Base-by-base conservation (phyloP, 768 basidiomycete species). In the Royoungia palumana region DNA sequence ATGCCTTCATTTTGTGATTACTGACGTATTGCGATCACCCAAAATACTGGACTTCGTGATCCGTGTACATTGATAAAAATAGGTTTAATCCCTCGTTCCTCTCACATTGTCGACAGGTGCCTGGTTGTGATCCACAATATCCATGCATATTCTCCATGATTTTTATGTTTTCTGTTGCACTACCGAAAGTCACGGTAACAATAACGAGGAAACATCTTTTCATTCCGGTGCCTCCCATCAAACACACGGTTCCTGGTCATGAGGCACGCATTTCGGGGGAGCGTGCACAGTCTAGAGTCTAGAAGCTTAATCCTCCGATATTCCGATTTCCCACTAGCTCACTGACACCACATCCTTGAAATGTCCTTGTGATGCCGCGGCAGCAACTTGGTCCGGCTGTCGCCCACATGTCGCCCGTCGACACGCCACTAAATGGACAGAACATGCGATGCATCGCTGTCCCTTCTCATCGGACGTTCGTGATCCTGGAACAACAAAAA, bases 1-100 rank as follows among this genome's bases (percentile, higher is more conserved):
- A 32, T 32, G 24, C 17, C 14, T 55, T 55, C 53, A 50, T 46
- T 42, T 25, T 46, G 25, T 32, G 16, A 32, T 11, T 7, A 36
- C 22, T 17, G 19, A 41, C 20, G 6, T 41, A 35, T 28, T 21
- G 32, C 32, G 17, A 43, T 25, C 27, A 28, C 27, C 27, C 34
- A 38, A 3, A 20, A 32, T 21, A 21, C 21, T n/a, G 30, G 3
- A 3, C 30, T 28, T 28, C 27, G 9, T 28, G 30, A 32, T 32
- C 30, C 30, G 30, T 32, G 30, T 32, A 13, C 21, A 20, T 27
- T 21, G 36, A 32, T 16, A n/a, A 6, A 6, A 21, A 27, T 14
- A 4, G 10, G 11, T 13, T 10, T 3, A n/a, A 5, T 22, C 2
- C 35, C 10, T 16, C 20, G 49, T 51, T 8, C 41, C 42, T 38